Percentiles rank a stretch among this genome's conserved stretches.
Evolutionary conservation across 192 early-diverging fungal genomes (phyloP).

Genomic region (Phlyctochytrium planicorne): DNA sequence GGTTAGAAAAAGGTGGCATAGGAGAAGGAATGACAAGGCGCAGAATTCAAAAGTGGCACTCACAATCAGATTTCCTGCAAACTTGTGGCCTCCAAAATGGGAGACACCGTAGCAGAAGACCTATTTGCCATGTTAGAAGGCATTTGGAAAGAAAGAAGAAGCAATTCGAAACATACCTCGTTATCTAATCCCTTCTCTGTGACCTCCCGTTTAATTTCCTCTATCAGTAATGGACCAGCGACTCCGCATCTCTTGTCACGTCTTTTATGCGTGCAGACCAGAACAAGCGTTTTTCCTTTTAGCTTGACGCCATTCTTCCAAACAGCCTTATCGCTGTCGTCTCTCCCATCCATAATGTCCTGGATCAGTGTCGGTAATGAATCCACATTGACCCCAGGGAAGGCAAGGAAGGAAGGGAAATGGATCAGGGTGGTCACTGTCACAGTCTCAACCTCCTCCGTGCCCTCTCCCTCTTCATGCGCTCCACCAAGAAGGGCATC

Average conservation of each 20-base stretch:
- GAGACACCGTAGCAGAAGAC: slow-evolving; percentile 27
- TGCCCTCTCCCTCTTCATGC: slow-evolving; percentile 3
- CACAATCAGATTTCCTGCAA: slow-evolving; percentile 65
- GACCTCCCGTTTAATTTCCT: slow-evolving; percentile 47
- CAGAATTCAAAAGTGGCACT: too few relatives aligned
- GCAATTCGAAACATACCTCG: slow-evolving; percentile 38
- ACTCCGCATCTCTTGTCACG: slow-evolving; percentile 67
- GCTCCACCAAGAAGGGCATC: neutral
- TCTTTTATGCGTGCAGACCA: slow-evolving; percentile 64
- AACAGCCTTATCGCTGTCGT: neutral
- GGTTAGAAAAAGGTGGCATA: neutral
- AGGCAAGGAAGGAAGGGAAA: slow-evolving; percentile 19
- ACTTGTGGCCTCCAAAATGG: slow-evolving; percentile 57
- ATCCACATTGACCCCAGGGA: slow-evolving; percentile 3
- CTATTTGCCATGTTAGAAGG: too few relatives aligned
- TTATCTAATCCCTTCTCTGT: slow-evolving; percentile 30
- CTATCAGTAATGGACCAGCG: slow-evolving; percentile 57
- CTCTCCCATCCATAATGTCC: slow-evolving; percentile 6
- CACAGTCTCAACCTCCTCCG: slow-evolving; percentile 11
- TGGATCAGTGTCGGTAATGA: neutral
- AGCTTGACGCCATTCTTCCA: slow-evolving; percentile 1
- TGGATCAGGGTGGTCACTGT: slow-evolving; percentile 10
- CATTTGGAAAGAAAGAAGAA: too few relatives aligned
- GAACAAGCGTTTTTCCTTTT: slow-evolving; percentile 39
- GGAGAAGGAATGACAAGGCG: neutral